Conservation (phyloP, 2,329 filamentous ascomycete genomes). For the Aphanoascus verrucosus region DNA sequence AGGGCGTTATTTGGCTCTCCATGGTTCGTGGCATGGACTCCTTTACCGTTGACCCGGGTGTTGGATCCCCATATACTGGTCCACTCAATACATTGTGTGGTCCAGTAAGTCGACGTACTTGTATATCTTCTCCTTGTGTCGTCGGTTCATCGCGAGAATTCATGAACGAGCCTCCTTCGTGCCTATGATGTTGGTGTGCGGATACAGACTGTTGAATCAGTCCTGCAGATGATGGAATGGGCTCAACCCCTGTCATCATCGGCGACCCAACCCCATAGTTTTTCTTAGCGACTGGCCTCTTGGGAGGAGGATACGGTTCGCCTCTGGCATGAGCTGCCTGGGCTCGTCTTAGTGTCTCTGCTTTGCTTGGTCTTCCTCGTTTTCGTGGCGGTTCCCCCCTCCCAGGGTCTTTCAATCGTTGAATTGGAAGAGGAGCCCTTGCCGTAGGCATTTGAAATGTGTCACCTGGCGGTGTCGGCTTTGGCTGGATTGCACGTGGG, state of each 20-base stretch:
- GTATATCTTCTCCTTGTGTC: conserved; percentile 15
- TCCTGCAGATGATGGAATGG: not conserved
- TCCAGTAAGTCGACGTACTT: conserved; percentile 12
- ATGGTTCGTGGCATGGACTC: conserved; percentile 14
- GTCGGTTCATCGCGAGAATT: conserved; percentile 6
- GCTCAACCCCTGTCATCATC: not conserved
- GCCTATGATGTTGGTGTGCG: not conserved
- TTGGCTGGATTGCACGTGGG: conserved; percentile 34
- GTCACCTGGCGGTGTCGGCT: conserved; percentile 26
- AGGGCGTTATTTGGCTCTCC: conserved; percentile 10
- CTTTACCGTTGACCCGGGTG: conserved; percentile 2
- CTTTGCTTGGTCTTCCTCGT: conserved; percentile 36
- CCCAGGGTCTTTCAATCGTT: conserved; percentile 25
- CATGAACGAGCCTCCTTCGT: not conserved
- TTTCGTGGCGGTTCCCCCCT: conserved; percentile 30
- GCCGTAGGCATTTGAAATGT: conserved; percentile 27
- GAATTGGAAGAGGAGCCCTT: conserved; percentile 26
- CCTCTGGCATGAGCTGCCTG: conserved; percentile 30
- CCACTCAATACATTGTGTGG: conserved; percentile 6
- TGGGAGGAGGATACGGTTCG: conserved; percentile 30
- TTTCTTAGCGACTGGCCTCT: conserved; percentile 7
- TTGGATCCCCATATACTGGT: not conserved
- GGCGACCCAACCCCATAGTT: not conserved
- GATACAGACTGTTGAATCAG: not conserved
- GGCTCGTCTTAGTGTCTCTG: conserved; percentile 32